Percentiles rank a stretch among this genome's conserved stretches.
phyloP scores from a whole-genome alignment of 2,329 filamentous ascomycete species.

The Neofusicoccum sp. region DNA sequence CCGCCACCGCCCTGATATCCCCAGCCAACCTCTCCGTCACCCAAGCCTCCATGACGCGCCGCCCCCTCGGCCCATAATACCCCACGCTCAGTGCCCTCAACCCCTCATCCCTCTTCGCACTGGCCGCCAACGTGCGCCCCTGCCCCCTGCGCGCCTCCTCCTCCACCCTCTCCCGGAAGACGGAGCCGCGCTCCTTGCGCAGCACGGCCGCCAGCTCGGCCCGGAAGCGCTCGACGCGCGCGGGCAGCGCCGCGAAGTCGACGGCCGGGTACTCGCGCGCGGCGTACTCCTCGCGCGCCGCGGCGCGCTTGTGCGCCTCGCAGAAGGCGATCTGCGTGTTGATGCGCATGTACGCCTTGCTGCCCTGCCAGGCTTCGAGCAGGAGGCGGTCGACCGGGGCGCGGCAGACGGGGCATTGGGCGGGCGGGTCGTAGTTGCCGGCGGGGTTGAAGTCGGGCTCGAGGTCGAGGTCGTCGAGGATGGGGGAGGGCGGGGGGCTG shows the following conservation, averaged over 20 bases:
- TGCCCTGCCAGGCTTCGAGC: neutral
- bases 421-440: constrained; percentile 4
- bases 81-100: constrained; percentile 60
- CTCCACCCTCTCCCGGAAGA: constrained; percentile 60
- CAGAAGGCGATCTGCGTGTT: constrained; percentile 51
- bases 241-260: constrained; percentile 63
- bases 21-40: constrained; percentile 29
- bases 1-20: constrained; percentile 27
- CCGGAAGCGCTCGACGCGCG: constrained; percentile 59
- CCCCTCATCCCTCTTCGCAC: constrained; percentile 37
- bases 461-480: neutral
- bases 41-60: constrained; percentile 63
- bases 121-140: constrained; percentile 60
- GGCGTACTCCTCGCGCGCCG: constrained; percentile 43
- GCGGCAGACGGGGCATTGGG: constrained; percentile 10
- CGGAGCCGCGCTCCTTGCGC: constrained; percentile 53
- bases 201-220: constrained; percentile 59
- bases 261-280: constrained; percentile 66
- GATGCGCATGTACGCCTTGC: constrained; percentile 51
- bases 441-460: neutral
- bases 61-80: constrained; percentile 78
- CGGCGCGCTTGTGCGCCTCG: constrained; percentile 32
- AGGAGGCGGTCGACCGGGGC: neutral
- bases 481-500: neutral
- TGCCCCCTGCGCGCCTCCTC: constrained; percentile 57